Percentiles rank a stretch among this genome's conserved stretches.
phyloP scores from a whole-genome alignment of 345 rosid genomes.

The Eucalyptus marginata region DNA sequence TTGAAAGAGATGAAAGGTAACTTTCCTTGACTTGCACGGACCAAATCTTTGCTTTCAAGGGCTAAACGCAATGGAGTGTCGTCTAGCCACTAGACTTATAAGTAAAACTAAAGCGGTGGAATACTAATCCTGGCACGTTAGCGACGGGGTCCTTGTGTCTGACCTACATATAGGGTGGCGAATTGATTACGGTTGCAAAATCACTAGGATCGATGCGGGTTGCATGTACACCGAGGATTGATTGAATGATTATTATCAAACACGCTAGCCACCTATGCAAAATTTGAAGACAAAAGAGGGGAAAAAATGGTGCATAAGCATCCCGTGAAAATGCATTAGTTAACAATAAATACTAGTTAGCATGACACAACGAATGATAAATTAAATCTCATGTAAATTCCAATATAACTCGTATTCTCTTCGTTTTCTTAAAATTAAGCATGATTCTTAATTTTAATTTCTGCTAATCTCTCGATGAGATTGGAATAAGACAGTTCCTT shows the following conservation, averaged over 20 bases:
- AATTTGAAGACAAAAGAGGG: background rate
- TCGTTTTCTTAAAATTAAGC: background rate
- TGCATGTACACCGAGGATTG: background rate
- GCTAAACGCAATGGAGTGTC: background rate
- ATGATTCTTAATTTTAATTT: background rate
- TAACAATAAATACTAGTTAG: background rate
- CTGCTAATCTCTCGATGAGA: background rate
- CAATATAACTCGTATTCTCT: background rate
- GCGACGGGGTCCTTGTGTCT: background rate
- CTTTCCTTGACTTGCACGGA: background rate
- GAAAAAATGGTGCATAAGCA: background rate
- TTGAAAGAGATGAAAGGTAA: background rate
- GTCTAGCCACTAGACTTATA: background rate
- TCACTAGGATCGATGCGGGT: background rate
- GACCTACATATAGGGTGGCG: background rate
- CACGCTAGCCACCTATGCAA: background rate
- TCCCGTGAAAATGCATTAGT: background rate
- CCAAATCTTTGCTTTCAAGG: background rate
- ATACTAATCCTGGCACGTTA: background rate
- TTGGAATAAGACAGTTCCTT: background rate
- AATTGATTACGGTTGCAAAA: background rate
- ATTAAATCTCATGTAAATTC: background rate
- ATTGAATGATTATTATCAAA: background rate
- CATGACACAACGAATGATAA: background rate
- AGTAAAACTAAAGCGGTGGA: background rate